Conservation (phyloP, 2,329 filamentous ascomycete species). For the Cordyceps pruinosa region DNA sequence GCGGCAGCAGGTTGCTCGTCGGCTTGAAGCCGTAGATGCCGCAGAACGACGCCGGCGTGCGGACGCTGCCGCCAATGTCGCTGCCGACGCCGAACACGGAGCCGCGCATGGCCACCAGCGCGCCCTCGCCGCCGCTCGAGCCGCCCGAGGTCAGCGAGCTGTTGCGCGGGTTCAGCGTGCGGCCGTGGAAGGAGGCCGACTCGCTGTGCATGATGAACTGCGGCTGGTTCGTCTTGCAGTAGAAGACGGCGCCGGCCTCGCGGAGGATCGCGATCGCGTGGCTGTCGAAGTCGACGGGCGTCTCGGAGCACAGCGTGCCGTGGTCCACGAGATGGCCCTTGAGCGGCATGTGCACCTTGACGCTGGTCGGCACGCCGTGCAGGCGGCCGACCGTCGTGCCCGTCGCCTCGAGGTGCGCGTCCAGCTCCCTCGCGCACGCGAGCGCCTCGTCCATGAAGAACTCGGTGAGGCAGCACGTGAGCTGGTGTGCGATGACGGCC, state of each 20-base stretch:
- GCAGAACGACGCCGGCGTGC: constrained; percentile 4
- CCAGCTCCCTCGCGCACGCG: constrained; percentile 31
- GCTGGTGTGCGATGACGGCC: constrained; percentile 48
- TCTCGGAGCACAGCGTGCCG: constrained; percentile 45
- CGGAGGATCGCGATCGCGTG: constrained; percentile 51
- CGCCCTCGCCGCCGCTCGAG: constrained; percentile 49
- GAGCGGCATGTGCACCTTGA: constrained; percentile 58
- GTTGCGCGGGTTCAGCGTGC: constrained; percentile 55
- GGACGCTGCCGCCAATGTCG: constrained; percentile 32
- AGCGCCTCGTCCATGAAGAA: constrained; percentile 44
- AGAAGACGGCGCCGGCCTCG: constrained; percentile 53
- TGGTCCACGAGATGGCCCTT: constrained; percentile 39
- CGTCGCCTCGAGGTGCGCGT: constrained; percentile 31
- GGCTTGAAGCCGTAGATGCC: constrained; percentile 12
- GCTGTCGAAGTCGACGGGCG: constrained; percentile 44
- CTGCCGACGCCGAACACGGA: constrained; percentile 32
- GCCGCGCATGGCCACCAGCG: constrained; percentile 31
- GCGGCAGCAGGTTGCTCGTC: neutral
- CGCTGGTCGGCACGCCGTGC: constrained; percentile 43
- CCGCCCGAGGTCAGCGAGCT: constrained; percentile 53
- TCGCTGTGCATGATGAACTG: constrained; percentile 49
- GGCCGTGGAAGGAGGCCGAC: constrained; percentile 51
- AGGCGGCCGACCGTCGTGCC: constrained; percentile 46
- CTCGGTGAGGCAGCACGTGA: constrained; percentile 45
- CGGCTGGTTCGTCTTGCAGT: constrained; percentile 63